Evolutionary conservation across 1,284 basidiomycete genomes (phyloP).

Genomic region (Ganoderma sinense): DNA sequence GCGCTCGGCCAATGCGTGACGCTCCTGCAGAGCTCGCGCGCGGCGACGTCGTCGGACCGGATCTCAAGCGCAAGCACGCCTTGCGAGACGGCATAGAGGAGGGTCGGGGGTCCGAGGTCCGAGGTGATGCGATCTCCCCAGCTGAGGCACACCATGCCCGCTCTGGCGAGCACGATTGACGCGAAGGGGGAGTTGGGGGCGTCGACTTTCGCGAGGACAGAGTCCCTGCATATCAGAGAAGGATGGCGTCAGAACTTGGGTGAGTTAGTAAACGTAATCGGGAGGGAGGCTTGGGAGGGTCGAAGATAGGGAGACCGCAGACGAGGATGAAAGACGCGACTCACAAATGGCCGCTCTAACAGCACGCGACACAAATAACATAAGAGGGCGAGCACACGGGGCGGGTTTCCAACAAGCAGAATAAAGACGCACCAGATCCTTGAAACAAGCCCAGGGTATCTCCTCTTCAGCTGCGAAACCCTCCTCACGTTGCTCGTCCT

Average conservation of each 20-base stretch:
- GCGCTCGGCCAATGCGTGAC: slow-evolving; percentile 88
- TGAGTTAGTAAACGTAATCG: background rate
- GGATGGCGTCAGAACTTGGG: background rate
- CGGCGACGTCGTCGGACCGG: slow-evolving; percentile 72
- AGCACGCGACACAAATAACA: no score
- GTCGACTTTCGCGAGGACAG: slow-evolving; percentile 93
- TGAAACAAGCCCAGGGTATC: slow-evolving; percentile 83
- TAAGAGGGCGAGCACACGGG: background rate
- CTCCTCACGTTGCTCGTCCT: slow-evolving; percentile 95
- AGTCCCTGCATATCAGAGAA: slow-evolving; percentile 64
- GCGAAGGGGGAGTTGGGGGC: slow-evolving; percentile 84
- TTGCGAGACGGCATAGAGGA: slow-evolving; percentile 94
- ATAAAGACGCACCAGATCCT: slow-evolving; percentile 81
- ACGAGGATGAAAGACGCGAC: background rate
- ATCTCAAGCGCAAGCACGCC: slow-evolving; percentile 93
- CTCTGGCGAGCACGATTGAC: slow-evolving; percentile 93
- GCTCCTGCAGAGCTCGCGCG: slow-evolving; percentile 67
- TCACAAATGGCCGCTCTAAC: background rate
- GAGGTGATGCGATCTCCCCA: slow-evolving; percentile 83
- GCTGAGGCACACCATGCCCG: slow-evolving; percentile 89
- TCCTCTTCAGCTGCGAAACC: slow-evolving; percentile 85
- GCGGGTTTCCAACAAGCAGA: slow-evolving; percentile 8
- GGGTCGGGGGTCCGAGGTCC: slow-evolving; percentile 76
- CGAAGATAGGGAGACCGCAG: no score
- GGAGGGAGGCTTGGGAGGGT: no score